Percentiles rank a stretch among this genome's conserved stretches.
Conservation (phyloP, 2,329 filamentous ascomycete genomes). For the Alternaria sp. region DNA sequence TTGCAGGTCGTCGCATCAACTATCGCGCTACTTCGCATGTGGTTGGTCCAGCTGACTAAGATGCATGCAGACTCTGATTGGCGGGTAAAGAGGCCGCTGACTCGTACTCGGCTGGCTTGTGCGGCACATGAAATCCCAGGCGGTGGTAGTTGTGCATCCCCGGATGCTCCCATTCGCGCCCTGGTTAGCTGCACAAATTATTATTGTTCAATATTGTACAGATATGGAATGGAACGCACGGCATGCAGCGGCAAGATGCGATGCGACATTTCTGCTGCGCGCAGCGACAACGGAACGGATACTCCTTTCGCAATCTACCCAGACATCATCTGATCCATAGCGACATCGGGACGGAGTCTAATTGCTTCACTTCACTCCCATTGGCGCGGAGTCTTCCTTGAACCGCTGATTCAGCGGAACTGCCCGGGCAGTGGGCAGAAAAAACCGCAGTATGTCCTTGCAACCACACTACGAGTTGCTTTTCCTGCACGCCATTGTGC, state of each 20-base stretch:
- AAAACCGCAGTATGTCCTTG: not conserved
- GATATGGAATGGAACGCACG: not conserved
- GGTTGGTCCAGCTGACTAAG: not conserved
- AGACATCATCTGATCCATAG: not conserved
- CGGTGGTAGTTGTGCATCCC: not conserved
- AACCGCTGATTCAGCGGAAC: not conserved
- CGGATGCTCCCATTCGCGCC: constrained; percentile 1
- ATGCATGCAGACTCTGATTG: not conserved
- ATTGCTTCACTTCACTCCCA: not conserved
- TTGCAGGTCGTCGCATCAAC: not conserved
- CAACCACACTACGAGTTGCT: not conserved
- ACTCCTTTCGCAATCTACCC: not conserved
- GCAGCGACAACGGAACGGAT: not conserved
- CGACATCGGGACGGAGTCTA: not conserved
- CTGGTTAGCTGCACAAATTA: not conserved
- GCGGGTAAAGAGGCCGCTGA: not conserved
- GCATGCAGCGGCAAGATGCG: not conserved
- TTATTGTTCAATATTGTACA: not conserved
- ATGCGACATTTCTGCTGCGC: not conserved
- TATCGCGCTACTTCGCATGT: not conserved
- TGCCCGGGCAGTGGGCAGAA: not conserved
- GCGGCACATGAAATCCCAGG: not conserved
- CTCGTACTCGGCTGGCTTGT: constrained; percentile 1
- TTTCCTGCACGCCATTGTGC: constrained; percentile 6
- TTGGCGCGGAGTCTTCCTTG: not conserved